Evolutionary conservation across 805 yeast genomes (phyloP).

Genomic region (Candida ficus): DNA sequence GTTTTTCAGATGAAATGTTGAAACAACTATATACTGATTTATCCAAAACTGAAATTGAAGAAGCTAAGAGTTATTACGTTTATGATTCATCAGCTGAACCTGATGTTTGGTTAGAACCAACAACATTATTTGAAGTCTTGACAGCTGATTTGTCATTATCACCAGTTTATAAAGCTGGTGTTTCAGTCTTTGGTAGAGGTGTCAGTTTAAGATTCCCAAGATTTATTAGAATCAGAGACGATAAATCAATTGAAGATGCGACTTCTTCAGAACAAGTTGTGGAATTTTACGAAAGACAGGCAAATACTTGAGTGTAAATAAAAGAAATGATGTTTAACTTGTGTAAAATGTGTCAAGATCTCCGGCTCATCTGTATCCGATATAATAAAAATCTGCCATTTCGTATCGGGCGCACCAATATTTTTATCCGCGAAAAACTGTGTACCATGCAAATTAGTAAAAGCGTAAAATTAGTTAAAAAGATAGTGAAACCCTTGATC

Average conservation of each 20-base stretch:
- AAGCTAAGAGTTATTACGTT: constrained; percentile 63
- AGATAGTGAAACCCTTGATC: no score
- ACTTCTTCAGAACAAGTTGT: constrained; percentile 80
- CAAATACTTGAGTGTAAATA: no score
- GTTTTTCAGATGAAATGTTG: constrained; percentile 84
- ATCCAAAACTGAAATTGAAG: constrained; percentile 57
- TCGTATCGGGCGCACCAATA: no score
- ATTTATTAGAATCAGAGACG: constrained; percentile 78
- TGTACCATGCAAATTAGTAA: no score
- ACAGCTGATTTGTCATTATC: constrained; percentile 88
- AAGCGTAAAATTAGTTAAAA: no score
- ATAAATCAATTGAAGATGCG: constrained; percentile 80
- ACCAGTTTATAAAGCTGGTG: constrained; percentile 86
- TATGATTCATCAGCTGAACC: constrained; percentile 75
- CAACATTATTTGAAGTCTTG: constrained; percentile 75
- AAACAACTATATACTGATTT: constrained; percentile 53
- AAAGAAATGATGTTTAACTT: no score
- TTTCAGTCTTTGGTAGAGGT: constrained; percentile 68
- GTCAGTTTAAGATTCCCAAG: constrained; percentile 86
- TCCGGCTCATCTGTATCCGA: no score
- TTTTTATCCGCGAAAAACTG: no score
- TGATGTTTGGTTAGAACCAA: constrained; percentile 94
- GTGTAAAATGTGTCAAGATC: neutral
- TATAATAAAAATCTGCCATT: no score
- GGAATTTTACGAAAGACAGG: constrained; percentile 77